A percentile compares a stretch with the other conserved stretches of the same genome.
Conservation (phyloP, 768 basidiomycete genomes). For the Sporobolomyces roseus region DNA sequence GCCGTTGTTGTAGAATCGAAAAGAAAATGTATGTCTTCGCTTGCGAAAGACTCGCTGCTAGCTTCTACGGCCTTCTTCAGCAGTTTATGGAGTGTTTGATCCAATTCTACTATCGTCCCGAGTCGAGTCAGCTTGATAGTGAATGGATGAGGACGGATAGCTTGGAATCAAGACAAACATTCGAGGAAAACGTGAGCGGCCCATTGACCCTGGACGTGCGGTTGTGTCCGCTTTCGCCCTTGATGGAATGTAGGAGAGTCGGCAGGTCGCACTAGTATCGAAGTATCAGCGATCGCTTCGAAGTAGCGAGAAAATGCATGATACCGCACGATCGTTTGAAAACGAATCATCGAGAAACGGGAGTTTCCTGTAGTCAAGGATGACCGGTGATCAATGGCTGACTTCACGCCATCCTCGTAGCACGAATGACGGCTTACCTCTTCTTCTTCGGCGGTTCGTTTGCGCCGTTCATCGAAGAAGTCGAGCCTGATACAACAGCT, state of each 20-base stretch:
- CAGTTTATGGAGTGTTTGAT: conserved; percentile 43
- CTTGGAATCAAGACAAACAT: conserved; percentile 47
- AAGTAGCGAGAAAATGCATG: no score
- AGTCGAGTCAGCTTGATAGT: conserved; percentile 42
- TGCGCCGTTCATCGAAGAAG: no score
- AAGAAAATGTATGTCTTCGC: background rate
- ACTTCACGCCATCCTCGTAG: no score
- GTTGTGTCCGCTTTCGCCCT: conserved; percentile 68
- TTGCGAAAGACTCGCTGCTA: conserved; percentile 51
- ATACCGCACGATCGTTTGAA: background rate
- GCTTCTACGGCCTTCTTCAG: conserved; percentile 46
- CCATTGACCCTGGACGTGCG: conserved; percentile 83
- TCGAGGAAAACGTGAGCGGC: conserved; percentile 73
- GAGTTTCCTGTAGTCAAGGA: conserved; percentile 22
- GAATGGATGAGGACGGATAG: background rate
- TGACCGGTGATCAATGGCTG: background rate
- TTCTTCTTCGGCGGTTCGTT: conserved; percentile 22
- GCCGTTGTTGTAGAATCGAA: no score
- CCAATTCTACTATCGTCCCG: conserved; percentile 50
- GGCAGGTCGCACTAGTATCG: conserved; percentile 7
- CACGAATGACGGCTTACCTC: conserved; percentile 7
- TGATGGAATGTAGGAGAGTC: conserved; percentile 79
- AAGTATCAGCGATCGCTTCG: no score
- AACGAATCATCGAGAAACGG: conserved; percentile 30
- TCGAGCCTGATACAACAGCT: no score